Evolutionary conservation across 441 rosid species (phyloP).

Genomic region (Brassica balearica): DNA sequence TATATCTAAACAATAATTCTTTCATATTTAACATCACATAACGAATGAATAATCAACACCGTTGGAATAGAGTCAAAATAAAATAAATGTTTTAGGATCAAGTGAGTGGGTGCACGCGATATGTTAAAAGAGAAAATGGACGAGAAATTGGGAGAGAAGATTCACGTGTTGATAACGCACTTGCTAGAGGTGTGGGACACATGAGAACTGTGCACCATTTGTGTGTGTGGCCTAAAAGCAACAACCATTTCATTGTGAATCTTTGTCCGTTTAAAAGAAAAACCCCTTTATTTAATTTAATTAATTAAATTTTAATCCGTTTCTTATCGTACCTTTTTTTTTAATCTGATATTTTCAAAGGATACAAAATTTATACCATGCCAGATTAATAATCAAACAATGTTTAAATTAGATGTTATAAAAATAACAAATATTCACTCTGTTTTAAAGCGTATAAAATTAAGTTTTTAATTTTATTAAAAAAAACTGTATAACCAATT

Average conservation of each 20-base stretch:
- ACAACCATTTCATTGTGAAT: slow-evolving; percentile 58
- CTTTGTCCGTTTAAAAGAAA: slow-evolving; percentile 58
- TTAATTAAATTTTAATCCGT: neutral
- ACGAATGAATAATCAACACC: neutral
- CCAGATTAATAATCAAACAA: slow-evolving; percentile 8
- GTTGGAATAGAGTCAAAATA: neutral
- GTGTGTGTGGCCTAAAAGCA: slow-evolving; percentile 67
- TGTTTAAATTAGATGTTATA: neutral
- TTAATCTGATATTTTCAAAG: slow-evolving; percentile 12
- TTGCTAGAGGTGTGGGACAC: slow-evolving; percentile 55
- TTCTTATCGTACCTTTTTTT: neutral
- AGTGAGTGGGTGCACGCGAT: slow-evolving; percentile 2
- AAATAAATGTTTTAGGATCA: neutral
- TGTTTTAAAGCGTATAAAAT: too few relatives aligned
- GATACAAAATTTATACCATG: slow-evolving; percentile 21
- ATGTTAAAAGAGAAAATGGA: neutral
- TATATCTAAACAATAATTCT: neutral
- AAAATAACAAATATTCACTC: neutral
- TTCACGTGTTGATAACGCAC: slow-evolving; percentile 54
- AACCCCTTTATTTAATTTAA: slow-evolving; percentile 20
- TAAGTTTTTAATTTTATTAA: too few relatives aligned
- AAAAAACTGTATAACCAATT: too few relatives aligned
- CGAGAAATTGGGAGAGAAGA: slow-evolving; percentile 17
- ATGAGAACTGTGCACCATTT: slow-evolving; percentile 56
- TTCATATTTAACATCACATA: neutral